Conservation (phyloP, 495 filamentous ascomycete species). For the Penicillium nucicola region DNA sequence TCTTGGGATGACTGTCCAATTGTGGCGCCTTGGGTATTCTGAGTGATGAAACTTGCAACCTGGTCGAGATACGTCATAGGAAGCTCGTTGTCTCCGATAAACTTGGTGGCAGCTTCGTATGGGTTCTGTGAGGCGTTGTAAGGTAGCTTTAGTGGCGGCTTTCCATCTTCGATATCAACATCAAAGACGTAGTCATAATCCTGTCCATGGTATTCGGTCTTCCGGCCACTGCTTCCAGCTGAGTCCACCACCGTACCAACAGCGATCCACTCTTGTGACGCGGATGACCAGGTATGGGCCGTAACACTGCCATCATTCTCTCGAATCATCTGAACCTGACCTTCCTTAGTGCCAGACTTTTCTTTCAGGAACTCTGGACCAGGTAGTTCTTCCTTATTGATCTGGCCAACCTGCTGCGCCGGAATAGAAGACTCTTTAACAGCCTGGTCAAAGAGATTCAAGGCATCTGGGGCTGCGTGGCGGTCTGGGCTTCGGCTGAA, state of each 20-base stretch:
- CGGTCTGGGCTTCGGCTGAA: constrained; percentile 76
- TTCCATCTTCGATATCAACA: constrained; percentile 95
- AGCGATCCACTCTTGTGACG: constrained; percentile 69
- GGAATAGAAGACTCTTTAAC: constrained; percentile 83
- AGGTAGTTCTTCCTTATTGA: constrained; percentile 88
- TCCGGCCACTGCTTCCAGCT: constrained; percentile 73
- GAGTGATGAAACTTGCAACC: constrained; percentile 88
- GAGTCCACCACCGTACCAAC: constrained; percentile 93
- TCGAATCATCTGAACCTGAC: constrained; percentile 86
- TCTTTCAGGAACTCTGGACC: constrained; percentile 78
- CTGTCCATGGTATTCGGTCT: constrained; percentile 72
- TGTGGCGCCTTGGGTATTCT: constrained; percentile 83
- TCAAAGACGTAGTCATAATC: constrained; percentile 99
- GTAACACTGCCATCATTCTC: constrained; percentile 76
- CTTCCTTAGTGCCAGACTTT: constrained; percentile 85
- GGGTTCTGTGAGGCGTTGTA: constrained; percentile 92
- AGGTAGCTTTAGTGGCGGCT: constrained; percentile 88
- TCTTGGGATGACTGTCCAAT: constrained; percentile 56
- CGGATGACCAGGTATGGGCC: constrained; percentile 75
- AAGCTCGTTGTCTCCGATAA: constrained; percentile 86
- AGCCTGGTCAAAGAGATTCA: constrained; percentile 71
- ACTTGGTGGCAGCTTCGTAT: constrained; percentile 88
- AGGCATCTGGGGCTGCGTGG: constrained; percentile 56
- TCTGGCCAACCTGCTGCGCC: constrained; percentile 70
- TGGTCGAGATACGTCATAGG: constrained; percentile 88